Conservation (phyloP, 2,329 filamentous ascomycete species). For the Fusarium guadeloupense region DNA sequence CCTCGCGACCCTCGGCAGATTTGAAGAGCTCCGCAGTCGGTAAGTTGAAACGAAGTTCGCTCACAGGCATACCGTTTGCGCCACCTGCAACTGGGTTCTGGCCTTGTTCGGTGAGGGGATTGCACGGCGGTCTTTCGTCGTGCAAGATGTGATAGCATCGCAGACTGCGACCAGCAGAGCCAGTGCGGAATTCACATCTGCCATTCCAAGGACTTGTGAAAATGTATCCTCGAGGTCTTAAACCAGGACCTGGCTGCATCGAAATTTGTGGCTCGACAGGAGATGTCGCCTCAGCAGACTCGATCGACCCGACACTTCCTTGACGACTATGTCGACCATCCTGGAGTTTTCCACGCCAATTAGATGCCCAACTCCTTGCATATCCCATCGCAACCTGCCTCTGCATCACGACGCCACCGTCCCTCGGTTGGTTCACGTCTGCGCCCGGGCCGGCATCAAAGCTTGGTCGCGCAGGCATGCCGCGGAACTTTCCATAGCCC, state of each 20-base stretch:
- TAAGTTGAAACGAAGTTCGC: constrained; percentile 90
- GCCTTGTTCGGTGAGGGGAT: constrained; percentile 55
- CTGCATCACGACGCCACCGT: constrained; percentile 53
- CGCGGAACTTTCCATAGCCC: constrained; percentile 66
- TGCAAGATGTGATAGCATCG: constrained; percentile 78
- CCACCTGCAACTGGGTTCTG: constrained; percentile 43
- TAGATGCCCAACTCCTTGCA: constrained; percentile 58
- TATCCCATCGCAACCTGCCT: constrained; percentile 69
- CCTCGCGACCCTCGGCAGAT: constrained; percentile 46
- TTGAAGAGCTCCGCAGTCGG: constrained; percentile 66
- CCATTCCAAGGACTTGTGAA: constrained; percentile 90
- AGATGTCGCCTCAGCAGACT: constrained; percentile 46
- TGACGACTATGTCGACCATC: constrained; percentile 44
- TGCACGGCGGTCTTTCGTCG: constrained; percentile 51
- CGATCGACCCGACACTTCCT: constrained; percentile 46
- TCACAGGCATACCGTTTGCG: constrained; percentile 57
- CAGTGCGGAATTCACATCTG: constrained; percentile 84
- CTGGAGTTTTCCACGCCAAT: constrained; percentile 53
- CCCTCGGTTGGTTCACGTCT: constrained; percentile 20
- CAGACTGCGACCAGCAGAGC: constrained; percentile 76
- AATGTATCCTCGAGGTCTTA: constrained; percentile 72
- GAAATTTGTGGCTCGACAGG: constrained; percentile 46
- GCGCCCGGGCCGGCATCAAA: constrained; percentile 45
- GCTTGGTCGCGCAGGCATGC: constrained; percentile 54
- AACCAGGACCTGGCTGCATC: constrained; percentile 55